Percentiles rank a stretch among this genome's conserved stretches.
phyloP scores from a whole-genome alignment of 2,329 filamentous ascomycete genomes.

The Bipolaris bicolor region DNA sequence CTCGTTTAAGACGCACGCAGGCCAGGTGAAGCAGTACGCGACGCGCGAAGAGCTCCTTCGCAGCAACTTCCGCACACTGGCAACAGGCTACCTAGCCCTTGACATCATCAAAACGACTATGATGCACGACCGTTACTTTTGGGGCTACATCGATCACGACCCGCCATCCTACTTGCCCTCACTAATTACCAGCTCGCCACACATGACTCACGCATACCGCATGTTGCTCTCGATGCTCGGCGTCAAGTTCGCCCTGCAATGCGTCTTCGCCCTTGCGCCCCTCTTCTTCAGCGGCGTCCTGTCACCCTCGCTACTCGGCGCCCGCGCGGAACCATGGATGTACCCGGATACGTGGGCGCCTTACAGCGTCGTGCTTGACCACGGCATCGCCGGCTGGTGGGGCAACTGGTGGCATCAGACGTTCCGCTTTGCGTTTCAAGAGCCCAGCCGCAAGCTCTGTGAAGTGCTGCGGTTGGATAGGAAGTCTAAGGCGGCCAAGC shows the following conservation, averaged over 20 bases:
- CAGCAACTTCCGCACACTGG: conserved; percentile 49
- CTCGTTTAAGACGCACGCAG: conserved; percentile 30
- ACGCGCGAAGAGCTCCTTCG: conserved; percentile 44
- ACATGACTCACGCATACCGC: conserved; percentile 62
- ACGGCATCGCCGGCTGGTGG: conserved; percentile 83
- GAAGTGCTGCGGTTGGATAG: conserved; percentile 35
- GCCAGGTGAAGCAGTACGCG: conserved; percentile 48
- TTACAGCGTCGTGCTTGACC: conserved; percentile 63
- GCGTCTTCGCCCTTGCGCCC: conserved; percentile 66
- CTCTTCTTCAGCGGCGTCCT: conserved; percentile 66
- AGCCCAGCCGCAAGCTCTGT: conserved; percentile 61
- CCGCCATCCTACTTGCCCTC: conserved; percentile 55
- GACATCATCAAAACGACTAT: conserved; percentile 73
- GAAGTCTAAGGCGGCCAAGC: conserved; percentile 45
- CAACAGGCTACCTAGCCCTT: conserved; percentile 68
- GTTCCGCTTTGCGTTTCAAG: conserved; percentile 75
- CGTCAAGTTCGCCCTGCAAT: conserved; percentile 66
- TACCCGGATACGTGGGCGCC: conserved; percentile 65
- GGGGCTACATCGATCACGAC: conserved; percentile 55
- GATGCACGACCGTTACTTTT: conserved; percentile 81
- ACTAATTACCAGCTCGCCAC: conserved; percentile 48
- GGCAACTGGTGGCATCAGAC: conserved; percentile 89
- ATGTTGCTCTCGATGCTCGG: conserved; percentile 61
- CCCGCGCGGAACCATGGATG: conserved; percentile 65
- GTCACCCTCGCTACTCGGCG: conserved; percentile 64